Conservation (phyloP, 179 eudicot genomes). For the Vitellaria paradoxa region DNA sequence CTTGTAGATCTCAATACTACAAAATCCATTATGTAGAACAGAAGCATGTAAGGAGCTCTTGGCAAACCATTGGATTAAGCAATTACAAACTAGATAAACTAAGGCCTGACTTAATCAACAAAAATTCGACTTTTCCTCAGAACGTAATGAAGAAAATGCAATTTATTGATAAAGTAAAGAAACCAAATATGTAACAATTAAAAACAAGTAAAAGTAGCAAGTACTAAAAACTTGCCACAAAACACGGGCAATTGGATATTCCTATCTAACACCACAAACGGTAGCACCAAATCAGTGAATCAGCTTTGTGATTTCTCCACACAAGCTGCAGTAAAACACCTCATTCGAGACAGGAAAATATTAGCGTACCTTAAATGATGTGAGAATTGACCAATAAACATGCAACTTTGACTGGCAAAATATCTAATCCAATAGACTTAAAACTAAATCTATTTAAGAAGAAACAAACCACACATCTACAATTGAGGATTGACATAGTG, state of each 20-base stretch:
- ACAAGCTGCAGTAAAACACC: neutral
- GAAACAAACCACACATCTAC: neutral
- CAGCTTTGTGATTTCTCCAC: neutral
- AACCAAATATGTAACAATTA: neutral
- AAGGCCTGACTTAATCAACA: neutral
- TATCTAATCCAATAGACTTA: no score
- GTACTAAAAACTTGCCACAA: neutral
- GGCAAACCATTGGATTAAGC: conserved; percentile 1
- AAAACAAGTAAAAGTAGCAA: neutral
- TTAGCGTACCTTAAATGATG: neutral
- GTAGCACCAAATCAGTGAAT: neutral
- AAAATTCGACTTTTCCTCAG: neutral
- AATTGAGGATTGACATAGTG: neutral
- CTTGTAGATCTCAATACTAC: conserved; percentile 92
- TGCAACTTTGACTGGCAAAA: neutral
- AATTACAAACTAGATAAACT: neutral
- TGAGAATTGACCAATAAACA: neutral
- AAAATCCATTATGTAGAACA: neutral
- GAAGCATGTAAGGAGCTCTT: neutral
- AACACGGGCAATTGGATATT: neutral
- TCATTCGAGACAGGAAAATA: no score
- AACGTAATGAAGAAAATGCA: neutral
- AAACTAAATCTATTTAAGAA: neutral
- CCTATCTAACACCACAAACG: neutral
- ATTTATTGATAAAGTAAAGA: neutral